Conservation (phyloP, 1,284 basidiomycete species). For the Ceratobasidium sp. region DNA sequence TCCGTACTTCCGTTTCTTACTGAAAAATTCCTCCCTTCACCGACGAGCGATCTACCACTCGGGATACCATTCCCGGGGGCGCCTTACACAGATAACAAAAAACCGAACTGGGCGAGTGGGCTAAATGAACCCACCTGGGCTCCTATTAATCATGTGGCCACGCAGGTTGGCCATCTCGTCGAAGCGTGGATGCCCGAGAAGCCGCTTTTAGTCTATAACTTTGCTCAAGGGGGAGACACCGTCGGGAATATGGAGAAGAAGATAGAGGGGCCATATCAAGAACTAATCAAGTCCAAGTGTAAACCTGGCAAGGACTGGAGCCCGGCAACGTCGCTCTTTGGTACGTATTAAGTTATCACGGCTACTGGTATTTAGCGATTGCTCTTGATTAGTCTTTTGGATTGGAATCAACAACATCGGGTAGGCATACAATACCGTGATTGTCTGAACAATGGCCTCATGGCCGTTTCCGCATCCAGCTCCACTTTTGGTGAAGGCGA, state of each 20-base stretch:
- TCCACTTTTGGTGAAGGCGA: neutral
- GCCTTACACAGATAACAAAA: conserved; percentile 29
- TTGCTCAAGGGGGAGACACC: conserved; percentile 45
- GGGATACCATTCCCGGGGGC: conserved; percentile 41
- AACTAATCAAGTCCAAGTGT: neutral
- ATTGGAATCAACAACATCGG: conserved; percentile 46
- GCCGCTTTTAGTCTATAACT: conserved; percentile 41
- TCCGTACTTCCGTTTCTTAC: conserved; percentile 5
- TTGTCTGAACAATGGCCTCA: neutral
- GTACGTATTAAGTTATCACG: neutral
- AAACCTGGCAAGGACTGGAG: conserved; percentile 27
- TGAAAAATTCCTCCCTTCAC: neutral
- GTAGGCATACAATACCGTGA: neutral
- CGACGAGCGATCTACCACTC: conserved; percentile 32
- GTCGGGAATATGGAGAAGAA: conserved; percentile 25
- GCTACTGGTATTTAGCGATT: neutral
- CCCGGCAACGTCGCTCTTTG: conserved; percentile 35
- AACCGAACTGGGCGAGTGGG: conserved; percentile 22
- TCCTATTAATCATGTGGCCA: neutral
- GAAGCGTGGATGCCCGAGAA: neutral
- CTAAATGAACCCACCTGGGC: neutral
- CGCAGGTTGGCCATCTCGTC: conserved; percentile 41
- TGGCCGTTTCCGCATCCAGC: neutral
- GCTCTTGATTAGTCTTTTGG: conserved; percentile 38
- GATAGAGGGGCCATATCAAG: conserved; percentile 13